Evolutionary conservation across 352 stramenopile species (phyloP), one percentile per base, ranked within the genome.

Genomic region (Pelagophyceae sp.): DNA sequence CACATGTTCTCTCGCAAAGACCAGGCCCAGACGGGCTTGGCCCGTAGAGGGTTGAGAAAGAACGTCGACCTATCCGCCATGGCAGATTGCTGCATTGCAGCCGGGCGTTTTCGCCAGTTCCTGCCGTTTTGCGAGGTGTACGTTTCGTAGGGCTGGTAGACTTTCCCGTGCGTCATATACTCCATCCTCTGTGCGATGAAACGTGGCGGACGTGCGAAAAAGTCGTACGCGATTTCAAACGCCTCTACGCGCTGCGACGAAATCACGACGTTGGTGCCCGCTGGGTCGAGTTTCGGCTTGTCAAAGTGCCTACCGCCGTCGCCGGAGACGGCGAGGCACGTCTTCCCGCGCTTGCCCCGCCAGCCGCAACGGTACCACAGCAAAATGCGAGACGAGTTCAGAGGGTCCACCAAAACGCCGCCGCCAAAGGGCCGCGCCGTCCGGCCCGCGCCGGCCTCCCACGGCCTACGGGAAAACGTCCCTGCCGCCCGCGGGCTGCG

Each of bases 181-280:
- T 70, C 61, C 61, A 70, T 70, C 15, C 61, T 15, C 20, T 31
- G 31, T n/a, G 61, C 61, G 23, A 70, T n/a, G 61, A 33, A 33
- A 11, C 29, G 61, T 27, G 50, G 50, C 50, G 50, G 50, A 15
- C 23, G 23, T n/a, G 23, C 31, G 6, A 33, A 23, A 33, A 70
- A 33, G 61, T 70, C 61, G 61, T 70, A 70, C 23, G 61, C 61
- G 23, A 70, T n/a, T 33, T 70, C 61, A n/a, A 70, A 70, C 15
- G 61, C 61, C 61, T 70, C 61, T 15, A 70, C 61, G 61, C 29
- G 61, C 61, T 15, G 6, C 61, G 61, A 31, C 29, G 20, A 15
- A 11, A 70, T 15, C 15, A 70, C 61, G 23, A 70, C 61, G 61
- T 33, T 33, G 23, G 29, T 33, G 15, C 29, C 29, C 20, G 20